Evolutionary conservation across 2,329 filamentous ascomycete genomes (phyloP).

Genomic region (Colletotrichum zoysiae): DNA sequence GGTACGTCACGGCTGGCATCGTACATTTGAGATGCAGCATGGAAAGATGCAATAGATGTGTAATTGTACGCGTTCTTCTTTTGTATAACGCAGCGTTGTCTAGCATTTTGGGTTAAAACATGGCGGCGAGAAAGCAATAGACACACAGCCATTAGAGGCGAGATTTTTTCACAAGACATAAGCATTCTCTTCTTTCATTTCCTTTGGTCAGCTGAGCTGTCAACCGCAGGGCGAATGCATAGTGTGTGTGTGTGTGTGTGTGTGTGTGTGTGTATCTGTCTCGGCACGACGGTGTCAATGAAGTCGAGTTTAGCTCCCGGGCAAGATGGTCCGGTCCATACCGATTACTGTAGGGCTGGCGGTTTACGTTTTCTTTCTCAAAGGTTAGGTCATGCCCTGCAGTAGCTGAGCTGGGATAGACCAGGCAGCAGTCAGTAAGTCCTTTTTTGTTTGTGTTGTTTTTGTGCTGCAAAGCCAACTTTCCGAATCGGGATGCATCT

Average conservation of each 20-base stretch:
- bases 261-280: constrained; percentile 10
- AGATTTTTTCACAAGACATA: neutral
- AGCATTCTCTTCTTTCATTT: neutral
- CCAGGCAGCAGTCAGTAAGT: too few relatives aligned
- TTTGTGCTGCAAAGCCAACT: neutral
- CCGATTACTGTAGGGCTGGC: constrained; percentile 9
- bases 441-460: too few relatives aligned
- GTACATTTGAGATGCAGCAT: constrained; percentile 26
- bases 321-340: neutral
- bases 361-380: neutral
- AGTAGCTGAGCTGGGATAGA: neutral
- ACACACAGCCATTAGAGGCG: constrained; percentile 8
- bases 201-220: neutral
- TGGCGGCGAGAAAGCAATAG: constrained; percentile 31
- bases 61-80: neutral
- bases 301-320: constrained; percentile 32
- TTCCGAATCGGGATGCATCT: constrained; percentile 27
- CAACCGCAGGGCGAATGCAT: neutral
- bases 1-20: constrained; percentile 33
- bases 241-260: constrained; percentile 10
- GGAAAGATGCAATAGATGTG: constrained; percentile 25
- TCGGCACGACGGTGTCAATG: neutral
- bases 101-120: constrained; percentile 12
- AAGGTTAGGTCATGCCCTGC: neutral
- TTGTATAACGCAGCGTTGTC: constrained; percentile 21